phyloP scores from a whole-genome alignment of 2,329 filamentous ascomycete genomes.

The Penicillium brevicompactum region DNA sequence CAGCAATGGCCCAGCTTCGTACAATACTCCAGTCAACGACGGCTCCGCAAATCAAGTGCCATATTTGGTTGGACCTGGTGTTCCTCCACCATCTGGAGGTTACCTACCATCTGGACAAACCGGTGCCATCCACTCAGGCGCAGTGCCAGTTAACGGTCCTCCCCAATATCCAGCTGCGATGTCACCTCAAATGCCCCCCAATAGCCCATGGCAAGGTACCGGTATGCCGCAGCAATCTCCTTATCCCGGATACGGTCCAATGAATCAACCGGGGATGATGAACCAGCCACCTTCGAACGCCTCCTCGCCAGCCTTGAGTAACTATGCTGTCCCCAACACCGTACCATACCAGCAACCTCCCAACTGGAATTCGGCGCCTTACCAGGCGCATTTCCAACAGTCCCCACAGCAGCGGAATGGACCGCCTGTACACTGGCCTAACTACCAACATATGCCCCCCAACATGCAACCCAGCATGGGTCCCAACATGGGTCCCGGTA shows the following conservation, averaged over 20 bases:
- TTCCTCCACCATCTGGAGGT: conserved; percentile 34
- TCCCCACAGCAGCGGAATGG: conserved; percentile 43
- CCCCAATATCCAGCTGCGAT: conserved; percentile 40
- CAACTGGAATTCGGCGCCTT: conserved; percentile 38
- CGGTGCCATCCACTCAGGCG: conserved; percentile 34
- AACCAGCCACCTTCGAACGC: conserved; percentile 38
- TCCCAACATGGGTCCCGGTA: conserved; percentile 22
- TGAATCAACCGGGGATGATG: conserved; percentile 42
- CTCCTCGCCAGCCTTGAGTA: conserved; percentile 42
- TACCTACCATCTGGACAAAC: conserved; percentile 34
- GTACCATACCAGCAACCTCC: conserved; percentile 35
- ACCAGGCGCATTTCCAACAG: conserved; percentile 34
- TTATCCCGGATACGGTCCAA: conserved; percentile 40
- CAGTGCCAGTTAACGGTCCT: conserved; percentile 28
- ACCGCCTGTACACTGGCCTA: conserved; percentile 41
- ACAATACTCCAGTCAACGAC: conserved; percentile 34
- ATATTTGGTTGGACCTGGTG: conserved; percentile 41
- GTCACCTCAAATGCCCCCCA: conserved; percentile 37
- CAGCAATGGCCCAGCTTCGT: conserved; percentile 32
- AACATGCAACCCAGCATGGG: conserved; percentile 37
- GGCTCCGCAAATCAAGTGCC: conserved; percentile 33
- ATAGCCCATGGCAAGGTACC: conserved; percentile 39
- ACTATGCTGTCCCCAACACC: conserved; percentile 36
- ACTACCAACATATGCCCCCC: conserved; percentile 33
- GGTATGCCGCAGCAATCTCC: conserved; percentile 38